A percentile compares a stretch with the other conserved stretches of the same genome.
These are phyloP conservation scores for Fusarium staphyleae DNA, from an alignment of 2,329 filamentous ascomycete genomes.

Conservation along the genomic window DNA sequence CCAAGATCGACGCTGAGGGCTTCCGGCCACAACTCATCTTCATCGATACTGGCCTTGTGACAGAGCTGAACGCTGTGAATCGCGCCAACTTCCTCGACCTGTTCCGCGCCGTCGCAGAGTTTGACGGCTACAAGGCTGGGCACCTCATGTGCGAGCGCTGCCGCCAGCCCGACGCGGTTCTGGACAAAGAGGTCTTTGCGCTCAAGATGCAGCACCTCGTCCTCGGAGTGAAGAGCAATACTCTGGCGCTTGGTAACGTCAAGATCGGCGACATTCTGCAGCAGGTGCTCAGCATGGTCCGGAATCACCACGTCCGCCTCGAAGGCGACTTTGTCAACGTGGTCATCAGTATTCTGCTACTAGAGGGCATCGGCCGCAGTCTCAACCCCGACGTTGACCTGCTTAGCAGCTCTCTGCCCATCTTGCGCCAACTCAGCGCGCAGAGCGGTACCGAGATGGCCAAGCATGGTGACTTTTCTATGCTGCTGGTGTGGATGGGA, in stretches of 20 bases:
- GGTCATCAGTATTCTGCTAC: conserved; percentile 88
- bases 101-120: conserved; percentile 94
- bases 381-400: conserved; percentile 89
- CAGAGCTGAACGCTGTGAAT: conserved; percentile 87
- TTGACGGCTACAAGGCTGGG: conserved; percentile 94
- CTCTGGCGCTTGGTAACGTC: conserved; percentile 90
- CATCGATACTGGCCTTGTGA: conserved; percentile 95
- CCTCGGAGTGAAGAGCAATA: conserved; percentile 85
- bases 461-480: conserved; percentile 77
- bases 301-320: conserved; percentile 87
- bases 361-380: conserved; percentile 91
- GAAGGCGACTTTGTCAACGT: conserved; percentile 99
- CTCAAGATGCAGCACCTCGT: conserved; percentile 98
- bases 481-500: conserved; percentile 91
- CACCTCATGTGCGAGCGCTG: conserved; percentile 96
- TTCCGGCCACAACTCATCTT: conserved; percentile 95
- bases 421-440: conserved; percentile 84
- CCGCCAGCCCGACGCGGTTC: conserved; percentile 87
- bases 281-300: conserved; percentile 89
- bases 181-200: conserved; percentile 89
- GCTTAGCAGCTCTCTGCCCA: conserved; percentile 84
- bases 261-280: conserved; percentile 96
- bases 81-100: conserved; percentile 91
- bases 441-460: conserved; percentile 75
- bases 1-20: conserved; percentile 82